Base-by-base conservation (phyloP, 768 basidiomycete genomes). In the Mycena vitilis region DNA sequence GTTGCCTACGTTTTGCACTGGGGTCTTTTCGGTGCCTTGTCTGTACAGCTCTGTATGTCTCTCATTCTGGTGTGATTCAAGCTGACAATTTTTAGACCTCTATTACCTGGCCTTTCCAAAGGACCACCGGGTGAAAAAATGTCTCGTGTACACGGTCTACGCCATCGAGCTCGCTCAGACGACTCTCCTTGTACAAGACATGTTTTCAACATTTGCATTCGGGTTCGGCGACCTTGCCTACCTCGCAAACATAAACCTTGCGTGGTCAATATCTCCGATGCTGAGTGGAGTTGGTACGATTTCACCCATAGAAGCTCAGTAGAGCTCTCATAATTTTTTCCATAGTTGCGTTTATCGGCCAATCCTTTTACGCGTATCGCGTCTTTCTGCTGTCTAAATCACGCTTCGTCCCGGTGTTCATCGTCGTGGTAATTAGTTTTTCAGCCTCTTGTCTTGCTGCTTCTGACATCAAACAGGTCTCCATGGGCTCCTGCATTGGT, bases 1-100 rank as follows among this genome's bases (percentile, higher is more conserved):
- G 20, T 67, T 10, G 18, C 45, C 5, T 20, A 47, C 37, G 10
- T 71, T 23, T 37, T 71, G 40, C 66, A 71, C 18, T 71, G 70
- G 66, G 60, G 66, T 5, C 58, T 71, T 8, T 71, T 68, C 15
- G 66, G 70, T 3, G 61, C 70, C 15, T 53, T 71, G 13, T n/a
- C 51, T 8, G 34, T 68, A 34, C 70, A 68, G 34, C 5, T 61
- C 4, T 71, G 70, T 68, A 52, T 12, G 11, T 30, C 9, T 4
- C 51, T 4, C 15, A 8, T 16, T 52, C 16, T 12, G 25, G 23
- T 34, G 15, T 13, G 30, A 30, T 8, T 11, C 12, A 25, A 30
- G 30, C 30, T 30, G 30, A 30, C 30, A 4, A 16, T 30, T n/a
- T n/a, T 20, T 40, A 63, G 62, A 63, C 38, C 34, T 63, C 13